Evolutionary conservation across 345 rosid species (phyloP).

Genomic region (Syzygium aqueum): DNA sequence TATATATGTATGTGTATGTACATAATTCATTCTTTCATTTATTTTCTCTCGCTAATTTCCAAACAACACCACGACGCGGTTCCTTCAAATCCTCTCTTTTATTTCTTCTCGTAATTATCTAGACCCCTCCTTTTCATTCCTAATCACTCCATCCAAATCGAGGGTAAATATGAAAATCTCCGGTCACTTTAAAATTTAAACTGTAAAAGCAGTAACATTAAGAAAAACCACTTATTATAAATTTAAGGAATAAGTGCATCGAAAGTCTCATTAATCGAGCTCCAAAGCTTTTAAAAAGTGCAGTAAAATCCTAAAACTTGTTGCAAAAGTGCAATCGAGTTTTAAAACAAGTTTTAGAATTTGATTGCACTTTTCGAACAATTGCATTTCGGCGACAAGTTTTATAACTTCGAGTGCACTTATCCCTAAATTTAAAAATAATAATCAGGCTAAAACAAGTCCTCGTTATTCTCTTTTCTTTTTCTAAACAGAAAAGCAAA

Average conservation of each 20-base stretch:
- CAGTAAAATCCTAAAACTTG: no score
- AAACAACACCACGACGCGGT: background rate
- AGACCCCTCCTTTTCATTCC: background rate
- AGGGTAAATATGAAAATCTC: background rate
- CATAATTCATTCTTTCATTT: background rate
- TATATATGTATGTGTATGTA: background rate
- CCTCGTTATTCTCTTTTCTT: background rate
- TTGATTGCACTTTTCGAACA: no score
- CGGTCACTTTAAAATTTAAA: background rate
- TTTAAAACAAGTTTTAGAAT: no score
- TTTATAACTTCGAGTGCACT: no score
- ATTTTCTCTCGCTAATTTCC: background rate
- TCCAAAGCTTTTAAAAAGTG: no score
- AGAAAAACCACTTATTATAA: background rate
- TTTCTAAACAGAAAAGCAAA: background rate
- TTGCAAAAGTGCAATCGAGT: no score
- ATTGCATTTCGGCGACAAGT: no score
- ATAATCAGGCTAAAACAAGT: background rate
- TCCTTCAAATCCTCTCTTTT: background rate
- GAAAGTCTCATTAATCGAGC: no score
- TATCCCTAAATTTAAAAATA: background rate
- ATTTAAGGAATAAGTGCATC: no score
- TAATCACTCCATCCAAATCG: background rate
- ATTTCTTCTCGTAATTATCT: background rate
- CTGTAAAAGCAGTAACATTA: fast-evolving